Conservation (phyloP, 2,329 filamentous ascomycete genomes). For the Anthostomella pinea region DNA sequence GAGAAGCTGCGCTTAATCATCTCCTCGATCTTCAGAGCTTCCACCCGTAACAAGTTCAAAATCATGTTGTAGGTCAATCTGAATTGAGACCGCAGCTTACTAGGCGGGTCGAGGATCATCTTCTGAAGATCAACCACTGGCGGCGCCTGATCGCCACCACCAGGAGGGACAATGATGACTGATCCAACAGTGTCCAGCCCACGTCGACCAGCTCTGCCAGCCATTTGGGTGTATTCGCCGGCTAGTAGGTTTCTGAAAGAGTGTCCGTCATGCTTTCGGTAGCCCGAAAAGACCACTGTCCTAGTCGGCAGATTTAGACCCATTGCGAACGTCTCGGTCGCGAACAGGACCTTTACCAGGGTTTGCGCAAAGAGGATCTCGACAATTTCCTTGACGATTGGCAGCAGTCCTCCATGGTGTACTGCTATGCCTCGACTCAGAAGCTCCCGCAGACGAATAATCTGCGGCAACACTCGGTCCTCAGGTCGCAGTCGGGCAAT, state of each 20-base stretch:
- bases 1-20: conserved; percentile 99
- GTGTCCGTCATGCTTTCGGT: conserved; percentile 92
- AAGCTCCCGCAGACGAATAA: conserved; percentile 80
- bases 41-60: conserved; percentile 87
- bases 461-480: conserved; percentile 87
- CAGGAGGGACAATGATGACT: conserved; percentile 88
- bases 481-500: conserved; percentile 87
- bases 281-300: conserved; percentile 96
- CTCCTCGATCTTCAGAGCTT: conserved; percentile 96
- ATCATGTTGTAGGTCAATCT: conserved; percentile 99
- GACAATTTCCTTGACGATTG: conserved; percentile 96
- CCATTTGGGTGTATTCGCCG: conserved; percentile 98
- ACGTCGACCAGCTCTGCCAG: conserved; percentile 86
- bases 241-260: conserved; percentile 87
- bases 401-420: conserved; percentile 89
- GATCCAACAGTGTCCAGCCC: conserved; percentile 90
- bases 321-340: conserved; percentile 98
- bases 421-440: conserved; percentile 88
- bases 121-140: conserved; percentile 78
- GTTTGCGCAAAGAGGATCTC: conserved; percentile 95
- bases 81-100: conserved; percentile 94
- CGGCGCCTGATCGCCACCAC: conserved; percentile 78
- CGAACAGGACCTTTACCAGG: conserved; percentile 93
- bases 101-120: conserved; percentile 95
- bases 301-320: conserved; percentile 92